A percentile compares a stretch with the other conserved stretches of the same genome.
Conservation (phyloP, 2,329 filamentous ascomycete species). For the Cordyceps farinosa region DNA sequence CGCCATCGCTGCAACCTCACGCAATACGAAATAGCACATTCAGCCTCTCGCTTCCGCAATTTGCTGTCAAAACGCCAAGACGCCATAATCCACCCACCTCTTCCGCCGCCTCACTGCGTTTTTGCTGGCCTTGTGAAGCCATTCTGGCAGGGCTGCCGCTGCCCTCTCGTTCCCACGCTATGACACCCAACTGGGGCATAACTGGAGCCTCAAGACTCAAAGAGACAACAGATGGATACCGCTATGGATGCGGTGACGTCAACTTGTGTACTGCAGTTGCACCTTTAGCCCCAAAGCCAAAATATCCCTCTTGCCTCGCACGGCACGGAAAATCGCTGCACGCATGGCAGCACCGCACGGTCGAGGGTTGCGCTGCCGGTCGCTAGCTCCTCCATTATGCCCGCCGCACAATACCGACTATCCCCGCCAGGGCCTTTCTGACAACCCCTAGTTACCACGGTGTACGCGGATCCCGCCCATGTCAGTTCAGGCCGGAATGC, state of each 20-base stretch:
- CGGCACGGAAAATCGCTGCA: not conserved
- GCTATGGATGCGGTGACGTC: slow-evolving; percentile 16
- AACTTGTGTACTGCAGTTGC: slow-evolving; percentile 1
- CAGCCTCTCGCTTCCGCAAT: not conserved
- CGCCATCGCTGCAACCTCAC: not conserved
- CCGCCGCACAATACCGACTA: slow-evolving; percentile 12
- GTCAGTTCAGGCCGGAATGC: not conserved
- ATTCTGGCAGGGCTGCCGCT: slow-evolving; percentile 3
- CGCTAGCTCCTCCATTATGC: not conserved
- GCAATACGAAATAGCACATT: not conserved
- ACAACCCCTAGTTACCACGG: not conserved
- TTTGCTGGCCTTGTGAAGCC: not conserved
- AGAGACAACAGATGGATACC: slow-evolving; percentile 12
- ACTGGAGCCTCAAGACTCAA: slow-evolving; percentile 16
- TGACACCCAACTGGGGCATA: slow-evolving; percentile 15
- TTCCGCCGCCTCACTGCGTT: not conserved
- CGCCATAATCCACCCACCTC: slow-evolving; percentile 5
- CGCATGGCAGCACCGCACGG: not conserved
- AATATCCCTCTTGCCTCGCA: not conserved
- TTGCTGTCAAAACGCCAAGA: slow-evolving; percentile 12
- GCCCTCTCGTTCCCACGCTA: slow-evolving; percentile 12
- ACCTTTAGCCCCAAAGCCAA: not conserved
- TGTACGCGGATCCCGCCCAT: slow-evolving; percentile 3
- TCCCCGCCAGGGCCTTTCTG: not conserved
- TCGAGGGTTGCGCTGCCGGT: not conserved